Evolutionary conservation across 164 flowering plant species (phyloP), one percentile per base, ranked within the genome.

Genomic region (Buxus sempervirens): DNA sequence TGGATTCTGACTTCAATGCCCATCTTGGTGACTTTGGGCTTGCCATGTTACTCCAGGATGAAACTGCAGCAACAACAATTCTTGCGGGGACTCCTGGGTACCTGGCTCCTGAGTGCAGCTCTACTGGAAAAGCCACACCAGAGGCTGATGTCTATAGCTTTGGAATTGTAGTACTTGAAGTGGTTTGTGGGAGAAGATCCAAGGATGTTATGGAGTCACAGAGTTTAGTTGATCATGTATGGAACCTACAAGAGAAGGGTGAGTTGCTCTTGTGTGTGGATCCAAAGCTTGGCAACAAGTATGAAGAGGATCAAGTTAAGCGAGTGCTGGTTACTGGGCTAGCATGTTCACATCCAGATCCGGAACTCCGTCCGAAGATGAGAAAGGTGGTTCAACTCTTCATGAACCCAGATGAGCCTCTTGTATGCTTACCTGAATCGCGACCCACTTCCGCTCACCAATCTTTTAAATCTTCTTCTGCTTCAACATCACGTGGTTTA

Each of bases 11-110:
- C 8, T 83, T 24, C 70, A 77, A 76, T 67, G 78, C 86, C 54
- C 78, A 71, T 58, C 60, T 83, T 3, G 86, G 86, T 18, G 86
- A 83, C 59, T 80, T 83, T 61, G 86, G 83, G 57, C 81, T 83
- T 0, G 86, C 83, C 9, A 75, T 82, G 56, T 63, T 80, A 20
- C 72, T 80, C 62, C 75, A 72, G 38, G 59, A 67, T 32, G 74
- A 83, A 25, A 61, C 70, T 45, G 64, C 75, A 5, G 79, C 68
- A 0, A 77, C 82, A 45, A 83, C 83, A 2, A 73, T 73, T 72
- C 66, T 79, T 0, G 86, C 83, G 0, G 86, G 86, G 7, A 80
- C 86, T 14, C 77, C 73, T 4, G 86, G 83, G 26, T 82, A 82
- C 28, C 26, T 82, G 10, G 86, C 86, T 0, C 86, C 86, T 0